Conservation (phyloP, 768 basidiomycete genomes). For the Xerocomellus chrysenteron region DNA sequence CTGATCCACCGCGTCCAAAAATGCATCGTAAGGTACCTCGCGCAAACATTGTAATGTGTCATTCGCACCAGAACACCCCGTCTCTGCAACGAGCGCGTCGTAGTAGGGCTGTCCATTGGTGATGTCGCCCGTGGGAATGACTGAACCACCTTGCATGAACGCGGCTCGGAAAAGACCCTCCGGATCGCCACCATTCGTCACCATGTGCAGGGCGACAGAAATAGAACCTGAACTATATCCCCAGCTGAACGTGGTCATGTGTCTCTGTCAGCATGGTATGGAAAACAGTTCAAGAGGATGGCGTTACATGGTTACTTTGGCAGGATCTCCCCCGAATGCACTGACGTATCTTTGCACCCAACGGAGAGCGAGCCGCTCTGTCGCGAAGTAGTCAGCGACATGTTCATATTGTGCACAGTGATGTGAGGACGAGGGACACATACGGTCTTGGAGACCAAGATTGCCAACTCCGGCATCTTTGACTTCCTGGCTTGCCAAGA, state of each 20-base stretch:
- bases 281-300: background rate
- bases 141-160: constrained; percentile 44
- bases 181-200: constrained; percentile 22
- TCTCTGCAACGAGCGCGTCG: constrained; percentile 26
- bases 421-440: background rate
- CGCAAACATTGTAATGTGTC: constrained; percentile 36
- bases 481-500: background rate
- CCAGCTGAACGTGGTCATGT: constrained; percentile 10
- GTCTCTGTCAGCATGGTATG: background rate
- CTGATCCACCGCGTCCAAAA: constrained; percentile 33
- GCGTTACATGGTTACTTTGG: constrained; percentile 32
- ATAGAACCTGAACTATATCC: constrained; percentile 42
- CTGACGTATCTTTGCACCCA: constrained; percentile 62
- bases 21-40: constrained; percentile 24
- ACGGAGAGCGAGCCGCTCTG: constrained; percentile 39
- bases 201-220: constrained; percentile 28
- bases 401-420: too few species aligned
- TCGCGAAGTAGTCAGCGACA: background rate
- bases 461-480: background rate
- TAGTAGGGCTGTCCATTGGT: constrained; percentile 26
- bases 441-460: background rate
- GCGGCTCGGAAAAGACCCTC: constrained; percentile 10
- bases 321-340: constrained; percentile 32
- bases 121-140: constrained; percentile 24
- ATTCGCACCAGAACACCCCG: constrained; percentile 22